Evolutionary conservation across 2,329 filamentous ascomycete species (phyloP).

Genomic region (Neofusicoccum ribis): DNA sequence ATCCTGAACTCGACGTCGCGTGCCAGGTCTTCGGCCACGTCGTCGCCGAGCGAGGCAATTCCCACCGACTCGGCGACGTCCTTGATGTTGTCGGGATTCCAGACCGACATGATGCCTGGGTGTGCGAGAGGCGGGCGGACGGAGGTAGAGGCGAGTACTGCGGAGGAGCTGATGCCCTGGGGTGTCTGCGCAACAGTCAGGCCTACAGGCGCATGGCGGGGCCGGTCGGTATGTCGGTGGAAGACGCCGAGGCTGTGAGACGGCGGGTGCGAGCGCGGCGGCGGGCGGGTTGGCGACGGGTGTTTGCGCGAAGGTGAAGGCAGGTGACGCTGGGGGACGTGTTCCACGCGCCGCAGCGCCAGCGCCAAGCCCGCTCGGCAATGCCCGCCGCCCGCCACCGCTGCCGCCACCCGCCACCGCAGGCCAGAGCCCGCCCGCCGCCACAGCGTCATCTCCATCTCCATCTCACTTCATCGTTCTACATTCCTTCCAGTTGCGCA

Average conservation of each 20-base stretch:
- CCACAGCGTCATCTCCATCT: not conserved
- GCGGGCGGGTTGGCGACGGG: not conserved
- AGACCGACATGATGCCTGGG: constrained; percentile 58
- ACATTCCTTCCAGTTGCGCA: too few species aligned
- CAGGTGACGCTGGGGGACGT: not conserved
- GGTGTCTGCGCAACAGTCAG: not conserved
- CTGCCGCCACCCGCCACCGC: not conserved
- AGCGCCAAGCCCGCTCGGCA: not conserved
- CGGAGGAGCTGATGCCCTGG: not conserved
- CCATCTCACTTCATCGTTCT: constrained; percentile 33
- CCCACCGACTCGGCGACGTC: constrained; percentile 97
- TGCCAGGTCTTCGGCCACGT: constrained; percentile 81
- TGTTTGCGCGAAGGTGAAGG: not conserved
- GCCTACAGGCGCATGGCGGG: constrained; percentile 4
- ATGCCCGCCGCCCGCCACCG: not conserved
- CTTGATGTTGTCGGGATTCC: constrained; percentile 94
- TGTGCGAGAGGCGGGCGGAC: not conserved
- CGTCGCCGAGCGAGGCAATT: constrained; percentile 76
- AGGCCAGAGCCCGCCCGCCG: not conserved
- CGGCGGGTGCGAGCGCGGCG: not conserved
- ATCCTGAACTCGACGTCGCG: constrained; percentile 96
- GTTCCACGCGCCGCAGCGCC: not conserved
- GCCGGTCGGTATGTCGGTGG: not conserved
- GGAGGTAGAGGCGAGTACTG: not conserved
- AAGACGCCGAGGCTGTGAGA: not conserved